phyloP scores from a whole-genome alignment of 2,329 filamentous ascomycete species.

The Neopestalotiopsis sp. region DNA sequence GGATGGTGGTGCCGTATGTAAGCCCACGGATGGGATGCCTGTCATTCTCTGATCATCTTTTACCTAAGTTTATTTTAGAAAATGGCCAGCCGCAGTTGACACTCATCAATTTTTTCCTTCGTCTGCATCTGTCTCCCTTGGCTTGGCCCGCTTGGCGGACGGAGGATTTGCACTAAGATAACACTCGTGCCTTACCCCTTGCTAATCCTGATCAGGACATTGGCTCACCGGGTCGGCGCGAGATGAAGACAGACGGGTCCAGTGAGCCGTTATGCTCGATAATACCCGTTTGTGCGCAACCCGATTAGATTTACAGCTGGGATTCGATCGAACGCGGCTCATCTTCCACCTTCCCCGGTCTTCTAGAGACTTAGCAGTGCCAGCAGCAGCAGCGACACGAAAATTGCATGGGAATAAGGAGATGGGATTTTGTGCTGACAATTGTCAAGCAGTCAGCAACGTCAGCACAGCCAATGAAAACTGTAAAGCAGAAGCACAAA shows the following conservation, averaged over 20 bases:
- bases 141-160: constrained; percentile 7
- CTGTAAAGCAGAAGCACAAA: neutral
- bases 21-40: constrained; percentile 16
- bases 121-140: constrained; percentile 1
- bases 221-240: constrained; percentile 15
- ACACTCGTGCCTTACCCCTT: neutral
- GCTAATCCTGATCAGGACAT: constrained; percentile 17
- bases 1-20: constrained; percentile 10
- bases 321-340: constrained; percentile 4
- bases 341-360: neutral
- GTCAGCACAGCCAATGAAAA: neutral
- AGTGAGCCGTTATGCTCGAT: constrained; percentile 6
- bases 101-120: neutral
- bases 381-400: neutral
- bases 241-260: constrained; percentile 11
- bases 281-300: neutral
- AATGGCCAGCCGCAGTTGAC: constrained; percentile 15
- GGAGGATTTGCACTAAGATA: constrained; percentile 13
- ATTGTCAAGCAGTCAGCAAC: neutral
- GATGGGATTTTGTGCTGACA: neutral
- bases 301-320: constrained; percentile 15
- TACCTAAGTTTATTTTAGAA: constrained; percentile 20
- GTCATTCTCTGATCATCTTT: constrained; percentile 19
- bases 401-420: neutral
- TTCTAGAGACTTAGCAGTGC: neutral